Conservation (phyloP, 148 eudicot species). For the Diospyros kaki region DNA sequence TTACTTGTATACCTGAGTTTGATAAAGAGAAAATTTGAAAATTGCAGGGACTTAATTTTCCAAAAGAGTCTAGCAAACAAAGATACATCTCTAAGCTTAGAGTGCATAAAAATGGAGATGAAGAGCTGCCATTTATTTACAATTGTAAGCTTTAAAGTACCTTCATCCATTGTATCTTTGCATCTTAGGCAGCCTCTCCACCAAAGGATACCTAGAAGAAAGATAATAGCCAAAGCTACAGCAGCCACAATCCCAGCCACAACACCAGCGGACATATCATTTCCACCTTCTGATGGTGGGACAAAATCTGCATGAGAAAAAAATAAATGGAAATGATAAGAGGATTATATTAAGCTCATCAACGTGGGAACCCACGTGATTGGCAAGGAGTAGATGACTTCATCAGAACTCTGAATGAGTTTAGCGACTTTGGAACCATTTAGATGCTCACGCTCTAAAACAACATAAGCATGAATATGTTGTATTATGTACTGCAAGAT, state of each 20-base stretch:
- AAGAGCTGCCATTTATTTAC: neutral
- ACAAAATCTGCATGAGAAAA: neutral
- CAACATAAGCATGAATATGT: no score
- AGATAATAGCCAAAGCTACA: slow-evolving; percentile 10
- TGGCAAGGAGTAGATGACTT: no score
- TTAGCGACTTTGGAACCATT: no score
- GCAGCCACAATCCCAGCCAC: slow-evolving; percentile 28
- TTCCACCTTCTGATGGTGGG: neutral
- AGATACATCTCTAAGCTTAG: neutral
- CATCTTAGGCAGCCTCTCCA: slow-evolving; percentile 19
- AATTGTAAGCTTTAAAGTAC: slow-evolving; percentile 7
- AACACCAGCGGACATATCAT: slow-evolving; percentile 15
- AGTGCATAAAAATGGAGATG: neutral
- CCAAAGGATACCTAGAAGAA: slow-evolving; percentile 28
- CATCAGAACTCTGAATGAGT: no score
- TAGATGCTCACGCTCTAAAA: no score
- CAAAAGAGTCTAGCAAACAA: neutral
- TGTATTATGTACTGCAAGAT: no score
- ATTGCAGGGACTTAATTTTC: neutral
- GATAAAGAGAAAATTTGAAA: neutral
- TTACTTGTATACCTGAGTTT: neutral
- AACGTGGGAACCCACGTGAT: no score
- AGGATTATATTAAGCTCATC: no score
- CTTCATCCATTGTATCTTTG: slow-evolving; percentile 16
- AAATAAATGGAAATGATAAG: neutral